These are phyloP conservation scores for Beauveria bassiana DNA, from an alignment of 2,329 filamentous ascomycete genomes.

Conservation along the genomic window DNA sequence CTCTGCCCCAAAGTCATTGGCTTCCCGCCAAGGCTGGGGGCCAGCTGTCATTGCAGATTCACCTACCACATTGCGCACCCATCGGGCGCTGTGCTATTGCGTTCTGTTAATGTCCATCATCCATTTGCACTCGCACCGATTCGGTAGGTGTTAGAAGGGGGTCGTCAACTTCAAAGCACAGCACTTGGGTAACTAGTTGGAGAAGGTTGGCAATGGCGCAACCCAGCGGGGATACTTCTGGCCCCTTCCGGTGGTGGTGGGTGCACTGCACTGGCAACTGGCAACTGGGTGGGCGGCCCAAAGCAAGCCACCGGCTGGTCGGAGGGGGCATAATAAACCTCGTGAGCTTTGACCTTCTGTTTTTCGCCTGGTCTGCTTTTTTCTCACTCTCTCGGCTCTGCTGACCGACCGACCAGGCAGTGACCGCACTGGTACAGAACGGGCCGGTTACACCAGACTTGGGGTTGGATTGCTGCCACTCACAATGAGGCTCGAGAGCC, in stretches of 20 bases:
- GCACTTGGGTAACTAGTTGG: not conserved
- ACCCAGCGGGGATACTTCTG: no score
- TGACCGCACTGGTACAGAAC: no score
- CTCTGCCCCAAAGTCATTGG: not conserved
- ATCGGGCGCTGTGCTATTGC: not conserved
- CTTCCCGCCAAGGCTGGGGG: not conserved
- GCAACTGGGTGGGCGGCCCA: not conserved
- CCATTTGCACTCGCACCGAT: not conserved
- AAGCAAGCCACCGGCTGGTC: not conserved
- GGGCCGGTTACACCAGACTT: no score
- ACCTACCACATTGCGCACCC: not conserved
- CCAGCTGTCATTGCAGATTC: not conserved
- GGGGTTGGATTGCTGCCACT: not conserved
- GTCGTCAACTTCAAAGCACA: not conserved
- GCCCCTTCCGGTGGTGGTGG: no score
- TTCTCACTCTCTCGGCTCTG: not conserved
- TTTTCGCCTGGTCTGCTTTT: constrained; percentile 2
- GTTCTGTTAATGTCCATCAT: not conserved
- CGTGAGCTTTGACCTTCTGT: constrained; percentile 1
- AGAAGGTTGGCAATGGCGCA: not conserved
- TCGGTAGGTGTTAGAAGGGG: not conserved
- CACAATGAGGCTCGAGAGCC: no score
- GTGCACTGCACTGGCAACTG: no score
- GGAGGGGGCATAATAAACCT: not conserved
- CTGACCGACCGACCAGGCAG: not conserved